phyloP scores from a whole-genome alignment of 768 basidiomycete species.

The Kwoniella bestiolae region DNA sequence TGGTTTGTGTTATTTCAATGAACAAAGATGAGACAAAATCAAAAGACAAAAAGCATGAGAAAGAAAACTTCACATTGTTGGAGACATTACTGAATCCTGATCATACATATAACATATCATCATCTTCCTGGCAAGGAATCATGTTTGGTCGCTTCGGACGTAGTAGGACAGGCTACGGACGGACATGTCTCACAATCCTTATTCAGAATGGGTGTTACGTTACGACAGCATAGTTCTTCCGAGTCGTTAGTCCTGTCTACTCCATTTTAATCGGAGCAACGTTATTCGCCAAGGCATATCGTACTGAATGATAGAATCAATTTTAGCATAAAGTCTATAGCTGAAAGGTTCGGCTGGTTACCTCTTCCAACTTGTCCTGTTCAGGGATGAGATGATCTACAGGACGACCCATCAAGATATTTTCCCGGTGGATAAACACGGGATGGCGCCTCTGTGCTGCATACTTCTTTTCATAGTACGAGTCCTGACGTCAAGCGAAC shows the following conservation, averaged over 20 bases:
- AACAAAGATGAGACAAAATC: neutral
- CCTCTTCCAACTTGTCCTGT: neutral
- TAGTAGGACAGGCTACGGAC: too few relatives aligned
- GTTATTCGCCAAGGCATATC: too few relatives aligned
- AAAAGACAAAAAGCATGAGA: neutral
- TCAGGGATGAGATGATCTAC: neutral
- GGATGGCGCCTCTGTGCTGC: neutral
- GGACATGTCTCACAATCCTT: constrained; percentile 7
- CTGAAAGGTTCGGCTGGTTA: neutral
- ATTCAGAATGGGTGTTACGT: neutral
- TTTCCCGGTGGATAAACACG: neutral
- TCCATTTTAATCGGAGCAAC: neutral
- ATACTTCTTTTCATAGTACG: too few relatives aligned
- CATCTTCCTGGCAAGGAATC: neutral
- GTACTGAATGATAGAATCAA: too few relatives aligned
- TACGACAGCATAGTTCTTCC: neutral
- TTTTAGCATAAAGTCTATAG: constrained; percentile 6
- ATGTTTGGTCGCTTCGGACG: too few relatives aligned
- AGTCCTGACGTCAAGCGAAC: neutral
- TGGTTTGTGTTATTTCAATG: too few relatives aligned
- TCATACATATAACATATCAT: too few relatives aligned
- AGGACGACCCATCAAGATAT: too few relatives aligned
- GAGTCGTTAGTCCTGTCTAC: too few relatives aligned
- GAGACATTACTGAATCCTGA: too few relatives aligned
- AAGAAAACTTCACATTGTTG: too few relatives aligned